Percentiles rank a stretch among this genome's conserved stretches.
Evolutionary conservation across 1,284 basidiomycete genomes (phyloP).

Genomic region (Flammula alnicola): DNA sequence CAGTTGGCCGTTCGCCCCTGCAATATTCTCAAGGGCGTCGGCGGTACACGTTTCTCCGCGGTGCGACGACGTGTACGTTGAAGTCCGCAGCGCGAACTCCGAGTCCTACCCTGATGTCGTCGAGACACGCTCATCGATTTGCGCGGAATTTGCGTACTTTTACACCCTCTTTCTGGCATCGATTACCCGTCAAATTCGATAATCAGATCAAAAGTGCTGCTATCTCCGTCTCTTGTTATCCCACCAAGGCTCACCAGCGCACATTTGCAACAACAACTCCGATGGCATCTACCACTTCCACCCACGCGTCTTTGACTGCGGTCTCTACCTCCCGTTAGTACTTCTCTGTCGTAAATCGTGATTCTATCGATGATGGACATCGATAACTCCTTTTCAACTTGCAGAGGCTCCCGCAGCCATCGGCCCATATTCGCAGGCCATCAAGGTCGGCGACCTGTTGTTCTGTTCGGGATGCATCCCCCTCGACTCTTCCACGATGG

Average conservation of each 20-base stretch:
- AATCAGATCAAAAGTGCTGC: slow-evolving; percentile 10
- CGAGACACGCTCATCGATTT: slow-evolving; percentile 13
- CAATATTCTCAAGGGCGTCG: no score
- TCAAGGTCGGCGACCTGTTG: slow-evolving; percentile 85
- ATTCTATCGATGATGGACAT: not conserved
- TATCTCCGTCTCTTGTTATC: slow-evolving; percentile 1
- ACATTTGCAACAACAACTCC: slow-evolving; percentile 17
- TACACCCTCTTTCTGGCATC: not conserved
- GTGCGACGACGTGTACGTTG: no score
- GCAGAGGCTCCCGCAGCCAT: slow-evolving; percentile 85
- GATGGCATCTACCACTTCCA: slow-evolving; percentile 37
- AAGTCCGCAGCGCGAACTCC: not conserved
- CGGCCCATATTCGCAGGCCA: slow-evolving; percentile 90
- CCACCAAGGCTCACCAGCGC: slow-evolving; percentile 5
- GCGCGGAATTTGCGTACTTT: slow-evolving; percentile 11
- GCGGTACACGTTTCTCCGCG: no score
- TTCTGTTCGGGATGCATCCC: slow-evolving; percentile 93
- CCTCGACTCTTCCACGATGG: slow-evolving; percentile 76
- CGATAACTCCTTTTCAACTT: not conserved
- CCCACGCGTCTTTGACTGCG: slow-evolving; percentile 54
- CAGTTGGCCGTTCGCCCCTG: not conserved
- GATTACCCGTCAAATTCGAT: slow-evolving; percentile 8
- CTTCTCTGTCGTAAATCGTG: not conserved
- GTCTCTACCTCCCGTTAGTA: slow-evolving; percentile 49
- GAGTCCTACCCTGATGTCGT: slow-evolving; percentile 9